A percentile compares a stretch with the other conserved stretches of the same genome.
Evolutionary conservation across 768 basidiomycete genomes (phyloP).

Genomic region (Lactarius deliciosus): DNA sequence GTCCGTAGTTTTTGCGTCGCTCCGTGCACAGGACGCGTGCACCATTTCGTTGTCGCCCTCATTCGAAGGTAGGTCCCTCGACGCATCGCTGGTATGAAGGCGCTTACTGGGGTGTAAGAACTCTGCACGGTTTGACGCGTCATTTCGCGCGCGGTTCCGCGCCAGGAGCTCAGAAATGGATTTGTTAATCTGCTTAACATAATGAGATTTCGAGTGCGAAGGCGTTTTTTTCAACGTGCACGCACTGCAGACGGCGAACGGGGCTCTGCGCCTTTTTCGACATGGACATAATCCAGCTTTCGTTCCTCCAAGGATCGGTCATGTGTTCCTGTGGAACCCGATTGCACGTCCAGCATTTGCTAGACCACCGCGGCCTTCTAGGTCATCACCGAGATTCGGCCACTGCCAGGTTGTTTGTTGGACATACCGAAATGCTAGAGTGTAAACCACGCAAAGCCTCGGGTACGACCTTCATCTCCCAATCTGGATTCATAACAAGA

Average conservation of each 20-base stretch:
- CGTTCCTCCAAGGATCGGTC: conserved; percentile 56
- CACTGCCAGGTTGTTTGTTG: neutral
- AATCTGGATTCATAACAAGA: conserved; percentile 34
- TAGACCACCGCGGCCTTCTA: conserved; percentile 21
- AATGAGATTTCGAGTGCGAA: neutral
- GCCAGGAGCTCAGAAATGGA: conserved; percentile 73
- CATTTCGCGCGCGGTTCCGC: conserved; percentile 66
- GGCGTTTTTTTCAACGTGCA: conserved; percentile 17
- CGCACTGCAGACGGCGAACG: conserved; percentile 61
- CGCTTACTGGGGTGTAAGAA: conserved; percentile 65
- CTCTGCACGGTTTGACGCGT: conserved; percentile 74
- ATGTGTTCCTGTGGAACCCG: conserved; percentile 32
- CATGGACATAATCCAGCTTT: conserved; percentile 61
- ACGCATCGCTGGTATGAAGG: conserved; percentile 36
- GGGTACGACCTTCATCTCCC: conserved; percentile 32
- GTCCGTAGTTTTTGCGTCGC: conserved; percentile 68
- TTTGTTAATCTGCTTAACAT: conserved; percentile 51
- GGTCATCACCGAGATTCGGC: conserved; percentile 21
- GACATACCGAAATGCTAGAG: conserved; percentile 30
- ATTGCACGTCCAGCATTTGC: conserved; percentile 30
- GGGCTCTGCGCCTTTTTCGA: conserved; percentile 46
- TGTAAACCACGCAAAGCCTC: conserved; percentile 30
- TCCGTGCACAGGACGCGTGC: conserved; percentile 63
- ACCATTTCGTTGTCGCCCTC: conserved; percentile 34
- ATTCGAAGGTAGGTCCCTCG: neutral